phyloP scores from a whole-genome alignment of 2,329 filamentous ascomycete species.

The Claviceps lovelessii region DNA sequence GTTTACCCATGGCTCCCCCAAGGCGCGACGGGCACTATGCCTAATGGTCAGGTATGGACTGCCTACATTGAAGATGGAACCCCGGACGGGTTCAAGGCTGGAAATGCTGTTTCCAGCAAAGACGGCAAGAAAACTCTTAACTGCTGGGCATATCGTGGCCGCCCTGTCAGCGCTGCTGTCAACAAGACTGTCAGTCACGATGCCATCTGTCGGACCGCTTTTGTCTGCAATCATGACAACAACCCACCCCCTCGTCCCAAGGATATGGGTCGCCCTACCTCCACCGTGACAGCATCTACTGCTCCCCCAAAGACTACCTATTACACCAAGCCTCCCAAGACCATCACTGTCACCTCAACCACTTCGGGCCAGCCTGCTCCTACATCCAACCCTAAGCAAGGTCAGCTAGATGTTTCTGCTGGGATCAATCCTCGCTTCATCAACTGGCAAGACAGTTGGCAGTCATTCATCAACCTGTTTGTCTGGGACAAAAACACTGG shows the following conservation, averaged over 20 bases:
- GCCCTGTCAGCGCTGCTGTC: conserved; percentile 23
- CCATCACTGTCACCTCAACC: conserved; percentile 9
- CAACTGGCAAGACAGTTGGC: conserved; percentile 26
- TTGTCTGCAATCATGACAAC: conserved; percentile 26
- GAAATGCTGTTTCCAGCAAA: conserved; percentile 25
- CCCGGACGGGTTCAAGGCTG: conserved; percentile 25
- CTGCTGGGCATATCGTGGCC: conserved; percentile 29
- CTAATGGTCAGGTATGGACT: conserved; percentile 26
- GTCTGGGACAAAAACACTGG: conserved; percentile 25
- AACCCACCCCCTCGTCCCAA: conserved; percentile 19
- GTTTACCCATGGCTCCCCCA: conserved; percentile 24
- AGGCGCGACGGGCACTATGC: conserved; percentile 24
- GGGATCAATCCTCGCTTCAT: conserved; percentile 24
- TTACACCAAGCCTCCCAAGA: conserved; percentile 16
- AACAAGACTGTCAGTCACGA: conserved; percentile 24
- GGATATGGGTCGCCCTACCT: conserved; percentile 22
- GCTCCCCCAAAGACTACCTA: conserved; percentile 20
- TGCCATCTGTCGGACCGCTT: conserved; percentile 26
- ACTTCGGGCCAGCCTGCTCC: conserved; percentile 17
- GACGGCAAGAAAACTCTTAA: conserved; percentile 24
- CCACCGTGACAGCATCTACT: conserved; percentile 18
- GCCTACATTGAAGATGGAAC: conserved; percentile 28
- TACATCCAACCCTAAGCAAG: conserved; percentile 15
- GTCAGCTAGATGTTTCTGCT: conserved; percentile 18
- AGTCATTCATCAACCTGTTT: conserved; percentile 25